Percentiles rank a stretch among this genome's conserved stretches.
Evolutionary conservation across 345 rosid species (phyloP).

Genomic region (Reutealis trisperma): DNA sequence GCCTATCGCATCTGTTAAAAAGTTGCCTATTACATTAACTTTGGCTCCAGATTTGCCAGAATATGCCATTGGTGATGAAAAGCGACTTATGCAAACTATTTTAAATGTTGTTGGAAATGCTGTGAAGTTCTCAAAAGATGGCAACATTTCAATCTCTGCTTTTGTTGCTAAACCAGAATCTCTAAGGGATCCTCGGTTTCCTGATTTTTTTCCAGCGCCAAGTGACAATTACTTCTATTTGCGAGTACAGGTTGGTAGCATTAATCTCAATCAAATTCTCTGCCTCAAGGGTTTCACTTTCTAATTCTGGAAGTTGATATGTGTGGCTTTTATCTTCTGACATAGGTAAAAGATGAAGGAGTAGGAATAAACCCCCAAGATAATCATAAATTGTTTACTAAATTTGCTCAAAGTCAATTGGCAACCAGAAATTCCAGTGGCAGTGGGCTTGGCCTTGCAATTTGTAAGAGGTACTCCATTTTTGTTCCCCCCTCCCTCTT

Average conservation of each 20-base stretch:
- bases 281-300: not conserved
- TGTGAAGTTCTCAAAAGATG: constrained; percentile 92
- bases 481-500: too few relatives aligned
- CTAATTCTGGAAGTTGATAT: constrained; percentile 6
- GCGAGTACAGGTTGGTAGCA: constrained; percentile 77
- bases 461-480: constrained; percentile 78
- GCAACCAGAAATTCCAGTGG: constrained; percentile 71
- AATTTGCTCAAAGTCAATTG: constrained; percentile 78
- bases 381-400: constrained; percentile 79
- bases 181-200: constrained; percentile 59
- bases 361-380: constrained; percentile 86
- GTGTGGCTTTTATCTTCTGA: constrained; percentile 14
- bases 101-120: constrained; percentile 94
- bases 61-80: constrained; percentile 84
- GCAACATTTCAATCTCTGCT: constrained; percentile 67
- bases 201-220: constrained; percentile 60
- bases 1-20: constrained; percentile 90
- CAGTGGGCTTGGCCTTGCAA: constrained; percentile 97
- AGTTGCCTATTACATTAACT: constrained; percentile 61
- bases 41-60: constrained; percentile 91
- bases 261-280: constrained; percentile 9
- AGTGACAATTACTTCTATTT: constrained; percentile 79
- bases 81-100: constrained; percentile 82
- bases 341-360: constrained; percentile 92
- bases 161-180: constrained; percentile 73